Evolutionary conservation across 2,329 filamentous ascomycete species (phyloP), one percentile per base, ranked within the genome.

Genomic region (Helicocarpus griseus): DNA sequence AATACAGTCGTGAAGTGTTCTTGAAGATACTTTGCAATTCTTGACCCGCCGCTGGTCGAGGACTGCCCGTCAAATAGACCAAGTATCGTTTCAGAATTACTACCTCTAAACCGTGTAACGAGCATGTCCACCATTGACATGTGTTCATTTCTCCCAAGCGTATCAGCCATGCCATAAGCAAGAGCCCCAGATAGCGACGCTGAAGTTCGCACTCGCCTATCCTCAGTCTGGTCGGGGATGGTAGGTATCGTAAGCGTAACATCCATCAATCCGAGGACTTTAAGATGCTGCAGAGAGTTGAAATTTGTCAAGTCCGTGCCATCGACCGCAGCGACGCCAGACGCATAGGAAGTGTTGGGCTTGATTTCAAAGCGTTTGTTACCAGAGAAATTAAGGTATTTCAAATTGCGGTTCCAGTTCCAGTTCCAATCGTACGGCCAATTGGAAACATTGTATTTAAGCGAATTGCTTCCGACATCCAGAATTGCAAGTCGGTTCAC

Each of bases 351-450:
- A 24, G 80, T 81, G 54, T 73, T 80, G 0, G 81, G 81, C 62
- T 83, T 84, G 72, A 98, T 97, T 69, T 98, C 93, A 31, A 98
- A 73, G 48, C 91, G 83, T 69, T 95, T 96, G 73, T 98, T 98
- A 48, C 93, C 93, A 0, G 91, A 97, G 63, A 98, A 77, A 63
- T 97, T 98, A 56, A 98, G 83, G 64, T 94, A 98, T 56, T 90
- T 86, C 58, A 98, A 73, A 61, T 96, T 94, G 46, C 87, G 88
- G 63, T 98, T 98, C 77, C 93, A 87, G 64, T 97, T 97, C 93
- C 93, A 98, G 63, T 98, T 98, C 93, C 93, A 98, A 66, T 98
- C 93, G 65, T 98, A 98, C 0, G 91, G 93, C 77, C 95, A 95
- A 63, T 98, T 98, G 28, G 89, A 93, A 45, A 98, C 94, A 65